phyloP scores from a whole-genome alignment of 176 grass and related monocot species.

The Stipa capillata region DNA sequence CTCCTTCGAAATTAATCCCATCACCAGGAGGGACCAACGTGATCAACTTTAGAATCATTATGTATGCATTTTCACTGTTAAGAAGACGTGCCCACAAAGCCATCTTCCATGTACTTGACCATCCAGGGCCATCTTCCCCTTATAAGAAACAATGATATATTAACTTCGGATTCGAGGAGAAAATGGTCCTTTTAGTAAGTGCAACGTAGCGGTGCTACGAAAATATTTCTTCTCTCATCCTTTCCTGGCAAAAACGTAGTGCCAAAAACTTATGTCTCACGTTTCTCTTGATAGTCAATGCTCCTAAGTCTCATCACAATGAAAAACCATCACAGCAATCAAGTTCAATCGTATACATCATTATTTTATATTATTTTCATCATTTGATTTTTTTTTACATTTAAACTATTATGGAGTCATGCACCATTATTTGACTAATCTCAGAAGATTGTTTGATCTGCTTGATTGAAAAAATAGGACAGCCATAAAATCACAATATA shows the following conservation, averaged over 20 bases:
- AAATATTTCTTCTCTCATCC: not conserved
- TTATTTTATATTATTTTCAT: not conserved
- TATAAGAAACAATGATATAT: not conserved
- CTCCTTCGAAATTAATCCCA: conserved; percentile 48
- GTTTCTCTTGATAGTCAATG: not conserved
- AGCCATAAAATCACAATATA: not conserved
- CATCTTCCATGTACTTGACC: conserved; percentile 92
- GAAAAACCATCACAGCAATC: not conserved
- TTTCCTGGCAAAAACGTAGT: not conserved
- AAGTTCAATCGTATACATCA: not conserved
- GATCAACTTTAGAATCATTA: conserved; percentile 56
- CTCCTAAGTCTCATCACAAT: not conserved
- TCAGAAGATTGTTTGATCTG: not conserved
- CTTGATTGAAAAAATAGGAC: not conserved
- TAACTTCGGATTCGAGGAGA: not conserved
- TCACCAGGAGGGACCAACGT: conserved; percentile 50
- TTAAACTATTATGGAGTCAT: not conserved
- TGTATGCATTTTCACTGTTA: conserved; percentile 61
- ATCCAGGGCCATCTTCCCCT: conserved; percentile 73
- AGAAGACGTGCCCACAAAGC: conserved; percentile 62
- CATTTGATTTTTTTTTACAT: not conserved
- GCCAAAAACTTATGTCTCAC: not conserved
- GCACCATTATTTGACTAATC: not conserved
- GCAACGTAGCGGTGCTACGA: no score
- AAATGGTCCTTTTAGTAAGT: not conserved